These are phyloP conservation scores for Stephanodiscus minutulus DNA, from an alignment of 108 stramenopile species.

Conservation along the genomic window DNA sequence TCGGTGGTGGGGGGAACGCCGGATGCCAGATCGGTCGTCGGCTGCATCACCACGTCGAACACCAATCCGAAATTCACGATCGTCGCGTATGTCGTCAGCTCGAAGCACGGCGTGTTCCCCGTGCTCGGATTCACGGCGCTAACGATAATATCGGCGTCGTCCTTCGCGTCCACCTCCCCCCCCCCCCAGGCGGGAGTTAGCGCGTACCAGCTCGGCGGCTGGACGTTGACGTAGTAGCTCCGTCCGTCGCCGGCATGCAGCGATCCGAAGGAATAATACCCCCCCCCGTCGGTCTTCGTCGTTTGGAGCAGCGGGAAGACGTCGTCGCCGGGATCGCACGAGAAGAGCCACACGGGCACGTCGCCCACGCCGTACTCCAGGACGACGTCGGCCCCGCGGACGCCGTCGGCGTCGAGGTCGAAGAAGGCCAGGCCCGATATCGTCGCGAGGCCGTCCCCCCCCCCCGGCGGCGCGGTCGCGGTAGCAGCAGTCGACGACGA, in stretches of 20 bases:
- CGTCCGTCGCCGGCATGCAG: background rate
- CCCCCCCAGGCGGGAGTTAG: background rate
- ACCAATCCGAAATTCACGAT: conserved; percentile 22
- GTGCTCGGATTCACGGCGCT: conserved; percentile 24
- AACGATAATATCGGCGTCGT: background rate
- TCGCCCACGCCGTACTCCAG: background rate
- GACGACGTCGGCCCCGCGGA: too few relatives aligned
- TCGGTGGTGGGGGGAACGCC: too few relatives aligned
- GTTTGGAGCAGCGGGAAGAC: background rate
- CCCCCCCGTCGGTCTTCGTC: background rate
- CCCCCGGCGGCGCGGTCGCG: background rate
- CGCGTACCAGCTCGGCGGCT: background rate
- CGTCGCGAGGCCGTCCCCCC: too few relatives aligned
- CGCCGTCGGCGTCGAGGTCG: background rate
- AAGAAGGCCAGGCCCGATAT: background rate
- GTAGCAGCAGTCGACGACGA: background rate
- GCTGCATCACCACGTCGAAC: too few relatives aligned
- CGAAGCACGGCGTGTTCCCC: conserved; percentile 31
- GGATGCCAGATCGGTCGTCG: too few relatives aligned
- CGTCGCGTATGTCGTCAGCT: conserved; percentile 5
- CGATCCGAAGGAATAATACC: background rate
- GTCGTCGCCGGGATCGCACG: background rate
- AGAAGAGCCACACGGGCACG: background rate
- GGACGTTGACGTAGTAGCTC: background rate
- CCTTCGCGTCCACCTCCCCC: background rate